A percentile compares a stretch with the other conserved stretches of the same genome.
Evolutionary conservation across 2,329 filamentous ascomycete species (phyloP).

Genomic region (Tolypocladium cylindrosporum): DNA sequence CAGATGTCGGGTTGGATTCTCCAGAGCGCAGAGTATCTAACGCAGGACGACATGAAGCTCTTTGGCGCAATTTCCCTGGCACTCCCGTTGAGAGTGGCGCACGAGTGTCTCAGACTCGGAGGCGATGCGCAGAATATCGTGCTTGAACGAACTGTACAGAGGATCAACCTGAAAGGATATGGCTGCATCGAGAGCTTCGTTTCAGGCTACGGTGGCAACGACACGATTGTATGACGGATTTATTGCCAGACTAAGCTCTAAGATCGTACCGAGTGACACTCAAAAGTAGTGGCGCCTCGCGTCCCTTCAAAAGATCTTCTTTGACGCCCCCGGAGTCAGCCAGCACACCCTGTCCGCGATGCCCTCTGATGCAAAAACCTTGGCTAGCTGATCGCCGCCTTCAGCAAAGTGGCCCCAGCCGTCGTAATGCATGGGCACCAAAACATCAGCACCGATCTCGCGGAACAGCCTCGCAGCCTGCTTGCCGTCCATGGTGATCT

Average conservation of each 20-base stretch:
- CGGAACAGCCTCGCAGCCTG: slow-evolving; percentile 27
- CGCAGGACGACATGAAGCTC: slow-evolving; percentile 27
- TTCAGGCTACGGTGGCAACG: no score
- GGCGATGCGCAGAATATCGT: not conserved
- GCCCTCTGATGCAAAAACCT: slow-evolving; percentile 22
- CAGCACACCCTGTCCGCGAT: slow-evolving; percentile 23
- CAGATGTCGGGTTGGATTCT: slow-evolving; percentile 13
- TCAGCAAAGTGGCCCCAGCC: slow-evolving; percentile 34
- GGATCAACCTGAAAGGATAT: not conserved
- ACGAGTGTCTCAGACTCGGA: slow-evolving; percentile 2
- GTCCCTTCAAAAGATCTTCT: slow-evolving; percentile 2
- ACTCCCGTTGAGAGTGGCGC: slow-evolving; percentile 17
- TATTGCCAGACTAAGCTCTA: no score
- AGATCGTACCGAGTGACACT: no score
- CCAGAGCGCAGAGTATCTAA: slow-evolving; percentile 24
- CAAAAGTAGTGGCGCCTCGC: no score
- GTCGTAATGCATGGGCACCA: slow-evolving; percentile 38
- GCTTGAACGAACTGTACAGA: slow-evolving; percentile 1
- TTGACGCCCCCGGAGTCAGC: slow-evolving; percentile 16
- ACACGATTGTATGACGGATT: no score
- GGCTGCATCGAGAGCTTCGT: no score
- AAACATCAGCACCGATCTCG: slow-evolving; percentile 26
- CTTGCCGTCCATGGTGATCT: slow-evolving; percentile 34
- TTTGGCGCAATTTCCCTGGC: slow-evolving; percentile 25
- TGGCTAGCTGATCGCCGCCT: slow-evolving; percentile 15